Percentiles rank a stretch among this genome's conserved stretches.
phyloP scores from a whole-genome alignment of 2,329 filamentous ascomycete species.

The Malbranchea cinnamomea region DNA sequence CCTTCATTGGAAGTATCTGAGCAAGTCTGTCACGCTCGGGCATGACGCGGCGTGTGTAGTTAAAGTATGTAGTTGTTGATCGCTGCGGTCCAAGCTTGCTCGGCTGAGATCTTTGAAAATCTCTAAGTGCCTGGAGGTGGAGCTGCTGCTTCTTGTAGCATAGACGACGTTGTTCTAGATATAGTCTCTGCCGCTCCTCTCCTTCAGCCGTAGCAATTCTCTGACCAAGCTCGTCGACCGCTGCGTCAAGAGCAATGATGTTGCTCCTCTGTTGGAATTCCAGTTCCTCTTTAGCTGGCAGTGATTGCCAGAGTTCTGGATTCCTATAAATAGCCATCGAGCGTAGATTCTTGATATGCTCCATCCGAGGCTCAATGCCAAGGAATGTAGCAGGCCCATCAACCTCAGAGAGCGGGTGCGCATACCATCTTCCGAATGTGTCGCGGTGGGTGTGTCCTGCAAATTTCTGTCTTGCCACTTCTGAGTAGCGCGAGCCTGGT shows the following conservation, averaged over 20 bases:
- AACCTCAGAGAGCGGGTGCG: no score
- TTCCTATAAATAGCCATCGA: conserved; percentile 10
- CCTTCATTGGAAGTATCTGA: no score
- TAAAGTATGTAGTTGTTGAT: no score
- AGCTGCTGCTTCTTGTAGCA: neutral
- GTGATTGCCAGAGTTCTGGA: conserved; percentile 7
- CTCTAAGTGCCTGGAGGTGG: neutral
- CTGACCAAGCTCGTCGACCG: neutral
- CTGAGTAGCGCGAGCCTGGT: no score
- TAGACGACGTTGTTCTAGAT: neutral
- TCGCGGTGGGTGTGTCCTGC: no score
- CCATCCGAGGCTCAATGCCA: conserved; percentile 7
- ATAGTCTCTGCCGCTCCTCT: neutral
- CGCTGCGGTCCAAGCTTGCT: neutral
- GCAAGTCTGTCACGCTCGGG: no score
- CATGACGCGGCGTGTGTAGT: no score
- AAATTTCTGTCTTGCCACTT: no score
- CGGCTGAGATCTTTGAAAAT: neutral
- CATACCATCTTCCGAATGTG: no score
- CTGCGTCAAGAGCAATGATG: neutral
- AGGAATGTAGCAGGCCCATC: no score
- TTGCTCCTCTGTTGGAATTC: neutral
- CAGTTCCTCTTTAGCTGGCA: conserved; percentile 10
- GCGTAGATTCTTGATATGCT: conserved; percentile 11
- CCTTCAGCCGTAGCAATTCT: neutral